Evolutionary conservation across 495 filamentous ascomycete species (phyloP), one percentile per base, ranked within the genome.

Genomic region (Clavariopsis aquatica): DNA sequence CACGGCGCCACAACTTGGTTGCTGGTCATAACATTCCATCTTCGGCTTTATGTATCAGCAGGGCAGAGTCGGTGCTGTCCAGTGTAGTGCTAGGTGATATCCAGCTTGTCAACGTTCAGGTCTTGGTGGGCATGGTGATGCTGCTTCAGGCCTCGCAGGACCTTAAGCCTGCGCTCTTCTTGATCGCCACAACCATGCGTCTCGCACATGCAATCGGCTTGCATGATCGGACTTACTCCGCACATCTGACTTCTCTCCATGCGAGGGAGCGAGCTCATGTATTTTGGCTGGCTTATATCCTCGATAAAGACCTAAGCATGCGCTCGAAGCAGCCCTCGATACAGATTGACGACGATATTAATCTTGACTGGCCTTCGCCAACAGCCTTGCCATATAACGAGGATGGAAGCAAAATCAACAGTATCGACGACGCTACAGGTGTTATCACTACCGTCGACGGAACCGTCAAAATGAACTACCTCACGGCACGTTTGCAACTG

Each of bases 261-360:
- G 55, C 43, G 28, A 56, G 52, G 31, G 49, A 67, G 52, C 64
- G 59, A 3, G 31, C 34, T 20, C 49, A 52, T 26, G 64, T 67
- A 3, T 67, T 62, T 20, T 67, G 64, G 64, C 20, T 67, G 29
- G 64, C 64, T 20, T 61, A 61, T 36, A 52, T 56, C 34, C 64
- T 67, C 46, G 64, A 67, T 52, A 67, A 67, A 67, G 64, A 67
- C 57, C 52, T 67, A 17, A 67, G 64, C 58, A 57, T 67, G 51
- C 57, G 53, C 29, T 54, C 47, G 26, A 47, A 52, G 46, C 64
- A 67, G 41, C 64, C 64, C 20, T 57, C 57, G 27, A 46, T 57
- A 5, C 49, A 56, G 49, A 17, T 61, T 45, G 58, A 67, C 24
- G 64, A 67, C 28, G 64, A 67, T 27, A 45, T 67, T 43, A 51